These are phyloP conservation scores for Mycena sp. DNA, from an alignment of 1,284 basidiomycete species.

Conservation along the genomic window DNA sequence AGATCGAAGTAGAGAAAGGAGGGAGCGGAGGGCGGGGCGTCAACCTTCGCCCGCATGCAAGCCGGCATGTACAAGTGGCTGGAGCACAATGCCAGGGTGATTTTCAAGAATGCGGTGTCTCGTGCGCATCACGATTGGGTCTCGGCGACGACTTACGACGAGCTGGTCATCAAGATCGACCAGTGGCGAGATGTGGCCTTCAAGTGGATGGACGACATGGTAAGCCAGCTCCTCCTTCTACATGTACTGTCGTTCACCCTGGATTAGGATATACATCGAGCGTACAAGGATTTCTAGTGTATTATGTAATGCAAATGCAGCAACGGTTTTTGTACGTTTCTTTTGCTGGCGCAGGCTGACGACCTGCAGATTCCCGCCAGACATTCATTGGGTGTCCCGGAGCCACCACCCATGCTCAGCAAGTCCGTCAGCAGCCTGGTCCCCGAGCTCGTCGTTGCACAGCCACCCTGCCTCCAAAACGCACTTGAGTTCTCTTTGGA, in stretches of 20 bases:
- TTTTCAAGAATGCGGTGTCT: neutral
- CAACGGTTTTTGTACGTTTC: too few relatives aligned
- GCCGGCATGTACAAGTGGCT: neutral
- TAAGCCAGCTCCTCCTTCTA: neutral
- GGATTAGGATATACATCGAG: neutral
- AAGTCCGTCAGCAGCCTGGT: too few relatives aligned
- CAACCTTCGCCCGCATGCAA: neutral
- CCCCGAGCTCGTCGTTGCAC: neutral
- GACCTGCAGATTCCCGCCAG: too few relatives aligned
- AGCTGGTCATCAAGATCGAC: neutral
- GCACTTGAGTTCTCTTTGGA: neutral
- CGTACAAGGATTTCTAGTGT: neutral
- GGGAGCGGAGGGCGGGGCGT: neutral
- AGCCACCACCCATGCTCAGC: too few relatives aligned
- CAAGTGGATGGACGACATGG: too few relatives aligned
- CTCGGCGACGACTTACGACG: neutral
- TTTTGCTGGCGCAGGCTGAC: too few relatives aligned
- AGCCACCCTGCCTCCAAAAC: neutral
- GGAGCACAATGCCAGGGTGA: neutral
- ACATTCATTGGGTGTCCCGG: too few relatives aligned
- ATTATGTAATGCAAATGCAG: too few relatives aligned
- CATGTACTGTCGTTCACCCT: neutral
- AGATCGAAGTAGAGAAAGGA: neutral
- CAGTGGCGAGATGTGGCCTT: neutral
- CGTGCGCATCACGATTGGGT: neutral